Percentiles rank a stretch among this genome's conserved stretches.
These are phyloP conservation scores for Heritiera fomes DNA, from an alignment of 345 rosid genomes.

Conservation along the genomic window DNA sequence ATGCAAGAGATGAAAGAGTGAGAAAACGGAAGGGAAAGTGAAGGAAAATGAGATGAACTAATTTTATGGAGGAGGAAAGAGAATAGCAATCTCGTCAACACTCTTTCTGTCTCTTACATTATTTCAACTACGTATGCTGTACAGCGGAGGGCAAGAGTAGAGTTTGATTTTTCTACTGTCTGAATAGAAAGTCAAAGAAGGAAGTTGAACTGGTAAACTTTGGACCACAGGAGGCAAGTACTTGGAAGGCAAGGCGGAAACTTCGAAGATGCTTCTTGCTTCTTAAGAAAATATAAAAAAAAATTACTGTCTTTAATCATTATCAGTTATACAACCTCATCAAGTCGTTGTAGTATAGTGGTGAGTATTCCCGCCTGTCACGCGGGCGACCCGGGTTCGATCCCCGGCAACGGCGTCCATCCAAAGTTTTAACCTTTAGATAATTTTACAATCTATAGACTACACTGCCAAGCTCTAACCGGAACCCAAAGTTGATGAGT, in stretches of 20 bases:
- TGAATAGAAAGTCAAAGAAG: background rate
- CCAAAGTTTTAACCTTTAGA: no score
- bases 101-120: background rate
- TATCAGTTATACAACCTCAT: no score
- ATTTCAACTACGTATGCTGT: background rate
- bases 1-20: background rate
- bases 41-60: background rate
- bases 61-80: background rate
- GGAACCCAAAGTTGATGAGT: background rate
- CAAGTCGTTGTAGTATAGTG: slow-evolving; percentile 91
- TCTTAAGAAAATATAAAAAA: no score
- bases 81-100: background rate
- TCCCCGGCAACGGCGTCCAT: background rate
- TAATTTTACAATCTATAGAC: no score
- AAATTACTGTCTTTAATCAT: no score
- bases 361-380: slow-evolving; percentile 93
- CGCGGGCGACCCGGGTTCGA: slow-evolving; percentile 72
- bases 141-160: background rate
- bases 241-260: background rate
- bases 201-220: background rate
- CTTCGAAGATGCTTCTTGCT: background rate
- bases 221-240: background rate
- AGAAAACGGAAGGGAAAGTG: background rate
- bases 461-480: background rate
- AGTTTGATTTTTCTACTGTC: background rate